Evolutionary conservation across 805 yeast species (phyloP), one percentile per base, ranked within the genome.

Genomic region (Hemisphaericaspora nanyangensis): DNA sequence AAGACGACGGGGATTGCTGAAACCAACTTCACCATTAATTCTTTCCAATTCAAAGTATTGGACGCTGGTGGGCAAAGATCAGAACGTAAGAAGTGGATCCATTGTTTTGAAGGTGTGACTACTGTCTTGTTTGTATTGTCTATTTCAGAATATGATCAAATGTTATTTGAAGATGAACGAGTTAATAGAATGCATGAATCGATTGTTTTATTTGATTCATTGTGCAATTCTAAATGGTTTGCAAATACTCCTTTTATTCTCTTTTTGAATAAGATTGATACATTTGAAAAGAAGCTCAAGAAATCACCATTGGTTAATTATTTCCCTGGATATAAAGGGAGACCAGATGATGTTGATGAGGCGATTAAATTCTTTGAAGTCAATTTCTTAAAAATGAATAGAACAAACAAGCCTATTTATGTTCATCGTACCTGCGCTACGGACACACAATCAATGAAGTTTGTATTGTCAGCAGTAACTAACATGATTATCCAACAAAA

Each of bases 51-150:
- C 57, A 80, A 79, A 52, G 86, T 93, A 30, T 65, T 89, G 20
- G 99, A 93, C 69, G 98, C 96, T 4, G 99, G 99, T 38, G 99
- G 99, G 2, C 97, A 90, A 63, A 67, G 96, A 44, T 79, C 87
- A 16, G 97, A 90, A 58, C 73, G 97, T 44, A 79, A 83, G 50
- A 90, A 90, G 58, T 90, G 97, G 97, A 85, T 90, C 46, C 96
- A 89, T 55, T 87, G 95, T 55, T 90, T 90, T 61, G 93, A 90
- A 54, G 87, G 85, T 45, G 85, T 91, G 35, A 84, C 95, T 0
- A 85, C 95, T 3, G 83, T 95, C 0, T 60, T 91, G 28, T 93
- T 88, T 60, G 96, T 91, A 6, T 74, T 85, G 15, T 96, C 97
- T 0, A 80, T 88, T 18, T 79, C 88, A 34, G 99, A 93, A 65